phyloP scores from a whole-genome alignment of 352 stramenopile species.

The Phytophthora multivora region DNA sequence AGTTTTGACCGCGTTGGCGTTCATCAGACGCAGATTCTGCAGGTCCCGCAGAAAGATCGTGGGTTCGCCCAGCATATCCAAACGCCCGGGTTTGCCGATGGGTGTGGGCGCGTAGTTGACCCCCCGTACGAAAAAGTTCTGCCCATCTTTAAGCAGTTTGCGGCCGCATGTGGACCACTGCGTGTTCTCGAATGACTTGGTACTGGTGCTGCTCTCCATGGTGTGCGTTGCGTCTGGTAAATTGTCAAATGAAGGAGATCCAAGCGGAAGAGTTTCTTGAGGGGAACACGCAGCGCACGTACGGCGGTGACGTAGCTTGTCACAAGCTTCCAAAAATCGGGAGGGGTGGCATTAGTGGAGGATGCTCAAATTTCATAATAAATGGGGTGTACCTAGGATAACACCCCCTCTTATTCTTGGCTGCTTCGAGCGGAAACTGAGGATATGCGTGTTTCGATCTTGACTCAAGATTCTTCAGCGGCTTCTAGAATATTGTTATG shows the following conservation, averaged over 20 bases:
- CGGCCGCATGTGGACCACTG: constrained; percentile 63
- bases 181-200: constrained; percentile 38
- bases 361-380: not conserved
- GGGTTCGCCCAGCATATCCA: constrained; percentile 63
- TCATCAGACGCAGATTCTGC: constrained; percentile 70
- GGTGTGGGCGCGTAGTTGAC: constrained; percentile 78
- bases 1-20: constrained; percentile 75
- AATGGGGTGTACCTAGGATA: not conserved
- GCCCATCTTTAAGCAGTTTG: constrained; percentile 61
- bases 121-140: constrained; percentile 71
- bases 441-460: not conserved
- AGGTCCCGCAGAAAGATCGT: constrained; percentile 68
- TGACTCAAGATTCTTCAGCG: too few species aligned
- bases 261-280: constrained; percentile 12
- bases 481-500: not conserved
- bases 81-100: constrained; percentile 52
- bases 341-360: not conserved
- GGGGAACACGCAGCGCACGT: not conserved
- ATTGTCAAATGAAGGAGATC: constrained; percentile 23
- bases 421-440: not conserved
- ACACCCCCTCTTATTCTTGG: not conserved
- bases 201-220: constrained; percentile 2
- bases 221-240: constrained; percentile 1
- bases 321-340: constrained; percentile 6
- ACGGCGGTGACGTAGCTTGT: constrained; percentile 7